Conservation (phyloP, 768 basidiomycete genomes). For the Rhodotorula taiwanensis region DNA sequence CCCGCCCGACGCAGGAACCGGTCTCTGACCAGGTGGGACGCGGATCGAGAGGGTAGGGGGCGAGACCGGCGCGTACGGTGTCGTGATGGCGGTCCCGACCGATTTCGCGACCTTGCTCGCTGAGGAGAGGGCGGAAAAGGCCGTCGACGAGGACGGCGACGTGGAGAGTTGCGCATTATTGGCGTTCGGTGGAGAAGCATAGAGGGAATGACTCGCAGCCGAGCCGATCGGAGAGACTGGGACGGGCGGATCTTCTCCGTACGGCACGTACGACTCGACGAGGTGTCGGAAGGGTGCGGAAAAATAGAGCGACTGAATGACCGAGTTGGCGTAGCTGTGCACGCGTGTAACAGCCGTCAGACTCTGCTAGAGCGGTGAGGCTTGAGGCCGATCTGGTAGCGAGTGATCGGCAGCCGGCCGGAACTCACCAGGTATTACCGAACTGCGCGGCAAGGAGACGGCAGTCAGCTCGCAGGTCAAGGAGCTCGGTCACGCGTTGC, state of each 20-base stretch:
- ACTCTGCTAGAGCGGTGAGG: too few species aligned
- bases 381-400: not conserved
- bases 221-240: not conserved
- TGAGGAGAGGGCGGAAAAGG: conserved; percentile 45
- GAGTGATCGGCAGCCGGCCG: conserved; percentile 37
- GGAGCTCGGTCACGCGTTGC: too few species aligned
- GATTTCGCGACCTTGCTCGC: not conserved
- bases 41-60: not conserved
- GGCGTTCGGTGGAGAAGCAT: conserved; percentile 9
- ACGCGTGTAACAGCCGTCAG: not conserved
- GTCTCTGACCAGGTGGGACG: not conserved
- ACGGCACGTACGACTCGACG: conserved; percentile 48
- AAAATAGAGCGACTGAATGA: conserved; percentile 92
- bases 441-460: conserved; percentile 67
- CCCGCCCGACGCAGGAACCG: not conserved
- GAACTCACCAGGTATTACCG: conserved; percentile 96
- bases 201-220: not conserved
- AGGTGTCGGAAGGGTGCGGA: conserved; percentile 88
- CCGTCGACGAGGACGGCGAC: conserved; percentile 49
- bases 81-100: conserved; percentile 6
- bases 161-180: conserved; percentile 11
- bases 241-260: not conserved
- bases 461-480: too few species aligned
- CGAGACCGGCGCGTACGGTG: not conserved
- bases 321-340: conserved; percentile 87